phyloP scores from a whole-genome alignment of 352 stramenopile genomes.

The Thalassiosira exigua region DNA sequence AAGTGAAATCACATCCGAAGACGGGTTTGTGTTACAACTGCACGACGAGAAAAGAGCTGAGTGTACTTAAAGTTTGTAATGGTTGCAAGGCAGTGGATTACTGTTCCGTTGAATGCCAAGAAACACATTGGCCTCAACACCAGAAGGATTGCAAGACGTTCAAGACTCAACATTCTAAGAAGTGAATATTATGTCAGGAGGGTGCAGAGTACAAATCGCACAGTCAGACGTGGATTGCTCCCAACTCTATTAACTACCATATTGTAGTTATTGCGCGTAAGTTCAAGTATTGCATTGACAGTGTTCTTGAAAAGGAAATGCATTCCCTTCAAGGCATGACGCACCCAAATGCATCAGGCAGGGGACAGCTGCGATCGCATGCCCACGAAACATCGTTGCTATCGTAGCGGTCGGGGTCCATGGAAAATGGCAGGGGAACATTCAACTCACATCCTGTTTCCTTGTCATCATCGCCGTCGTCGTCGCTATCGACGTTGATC shows the following conservation, averaged over 20 bases:
- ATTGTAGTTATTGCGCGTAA: too few species aligned
- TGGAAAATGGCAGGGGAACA: background rate
- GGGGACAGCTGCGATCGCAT: background rate
- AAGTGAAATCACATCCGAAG: background rate
- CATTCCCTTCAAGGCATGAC: slow-evolving; percentile 1
- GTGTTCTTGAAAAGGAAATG: slow-evolving; percentile 24
- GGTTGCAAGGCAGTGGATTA: slow-evolving; percentile 12
- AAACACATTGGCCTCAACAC: background rate
- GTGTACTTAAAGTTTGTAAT: background rate
- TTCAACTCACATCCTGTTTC: background rate
- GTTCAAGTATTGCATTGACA: too few species aligned
- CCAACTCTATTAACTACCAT: too few species aligned
- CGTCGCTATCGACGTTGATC: background rate
- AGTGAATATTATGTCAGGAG: too few species aligned
- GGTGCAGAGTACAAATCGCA: too few species aligned
- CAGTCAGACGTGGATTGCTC: too few species aligned
- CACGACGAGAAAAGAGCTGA: background rate
- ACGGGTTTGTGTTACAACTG: slow-evolving; percentile 3
- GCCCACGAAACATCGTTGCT: background rate
- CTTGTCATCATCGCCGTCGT: background rate
- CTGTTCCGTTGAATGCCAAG: background rate
- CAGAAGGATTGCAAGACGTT: background rate
- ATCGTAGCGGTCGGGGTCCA: background rate
- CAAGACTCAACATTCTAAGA: background rate
- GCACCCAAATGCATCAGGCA: background rate